phyloP scores from a whole-genome alignment of 257 asterid genomes.

The Gynochthodes officinalis region DNA sequence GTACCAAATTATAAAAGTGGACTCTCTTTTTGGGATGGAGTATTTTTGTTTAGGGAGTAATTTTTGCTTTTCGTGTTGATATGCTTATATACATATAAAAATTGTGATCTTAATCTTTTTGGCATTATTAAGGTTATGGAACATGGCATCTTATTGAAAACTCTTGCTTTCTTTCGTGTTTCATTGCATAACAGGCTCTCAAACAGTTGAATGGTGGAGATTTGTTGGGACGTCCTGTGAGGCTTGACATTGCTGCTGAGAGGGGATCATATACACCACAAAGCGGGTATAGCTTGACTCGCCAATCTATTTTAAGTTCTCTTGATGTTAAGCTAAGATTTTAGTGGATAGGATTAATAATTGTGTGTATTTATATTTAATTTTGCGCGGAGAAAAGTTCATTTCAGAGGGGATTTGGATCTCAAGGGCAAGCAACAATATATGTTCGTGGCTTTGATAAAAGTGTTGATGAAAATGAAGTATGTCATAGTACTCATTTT shows the following conservation, averaged over 20 bases:
- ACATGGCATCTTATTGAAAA: neutral
- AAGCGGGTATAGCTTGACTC: conserved; percentile 44
- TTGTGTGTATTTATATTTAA: neutral
- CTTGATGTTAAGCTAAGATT: neutral
- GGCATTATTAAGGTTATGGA: neutral
- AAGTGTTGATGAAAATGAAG: conserved; percentile 47
- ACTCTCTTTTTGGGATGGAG: too few relatives aligned
- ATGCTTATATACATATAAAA: too few relatives aligned
- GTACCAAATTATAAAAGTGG: too few relatives aligned
- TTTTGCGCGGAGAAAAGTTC: conserved; percentile 41
- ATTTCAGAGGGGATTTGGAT: conserved; percentile 41
- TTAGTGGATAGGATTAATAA: neutral
- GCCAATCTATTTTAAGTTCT: neutral
- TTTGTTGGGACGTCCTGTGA: conserved; percentile 59
- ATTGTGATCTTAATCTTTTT: neutral
- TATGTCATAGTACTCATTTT: conserved; percentile 22
- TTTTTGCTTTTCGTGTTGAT: neutral
- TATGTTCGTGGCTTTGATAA: conserved; percentile 69
- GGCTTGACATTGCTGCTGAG: conserved; percentile 62
- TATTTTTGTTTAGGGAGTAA: too few relatives aligned
- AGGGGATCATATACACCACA: conserved; percentile 56
- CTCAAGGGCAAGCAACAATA: conserved; percentile 45
- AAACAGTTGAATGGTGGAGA: conserved; percentile 63
- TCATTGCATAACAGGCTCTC: conserved; percentile 43
- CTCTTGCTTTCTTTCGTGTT: neutral